phyloP scores from a whole-genome alignment of 192 early-diverging fungal species.

The Endogone sp. region DNA sequence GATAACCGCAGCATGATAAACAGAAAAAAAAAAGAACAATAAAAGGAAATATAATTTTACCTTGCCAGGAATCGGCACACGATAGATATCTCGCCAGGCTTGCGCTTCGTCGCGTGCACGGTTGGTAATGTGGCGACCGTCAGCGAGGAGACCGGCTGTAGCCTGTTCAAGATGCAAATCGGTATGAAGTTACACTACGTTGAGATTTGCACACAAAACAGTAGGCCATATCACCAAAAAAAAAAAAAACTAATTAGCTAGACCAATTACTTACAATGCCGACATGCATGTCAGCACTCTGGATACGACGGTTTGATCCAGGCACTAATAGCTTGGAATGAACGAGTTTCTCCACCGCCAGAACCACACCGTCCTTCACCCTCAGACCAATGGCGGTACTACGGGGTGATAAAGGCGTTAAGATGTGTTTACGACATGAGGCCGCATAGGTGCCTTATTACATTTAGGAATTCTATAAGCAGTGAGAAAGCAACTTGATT shows the following conservation, averaged over 20 bases:
- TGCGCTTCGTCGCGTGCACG: constrained; percentile 89
- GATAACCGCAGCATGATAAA: background rate
- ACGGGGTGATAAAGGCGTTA: no score
- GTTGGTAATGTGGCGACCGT: constrained; percentile 86
- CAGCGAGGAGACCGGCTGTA: constrained; percentile 89
- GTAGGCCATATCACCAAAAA: background rate
- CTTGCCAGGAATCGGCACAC: constrained; percentile 76
- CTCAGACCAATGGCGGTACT: constrained; percentile 94
- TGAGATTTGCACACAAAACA: constrained; percentile 1
- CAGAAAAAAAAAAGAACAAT: constrained; percentile 1
- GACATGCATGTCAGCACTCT: constrained; percentile 87
- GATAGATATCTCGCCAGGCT: constrained; percentile 84
- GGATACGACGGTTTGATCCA: constrained; percentile 89
- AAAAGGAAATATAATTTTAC: constrained; percentile 22
- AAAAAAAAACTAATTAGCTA: background rate
- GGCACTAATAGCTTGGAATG: constrained; percentile 93
- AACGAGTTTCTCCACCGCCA: constrained; percentile 95
- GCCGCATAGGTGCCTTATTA: background rate
- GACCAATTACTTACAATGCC: constrained; percentile 69
- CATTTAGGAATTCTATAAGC: background rate
- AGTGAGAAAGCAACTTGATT: no score
- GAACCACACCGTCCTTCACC: constrained; percentile 91
- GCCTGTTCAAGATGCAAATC: constrained; percentile 44
- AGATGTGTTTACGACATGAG: background rate
- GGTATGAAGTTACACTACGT: constrained; percentile 1